Percentiles rank a stretch among this genome's conserved stretches.
Evolutionary conservation across 2,329 filamentous ascomycete genomes (phyloP).

Genomic region (Botrytis medusae): DNA sequence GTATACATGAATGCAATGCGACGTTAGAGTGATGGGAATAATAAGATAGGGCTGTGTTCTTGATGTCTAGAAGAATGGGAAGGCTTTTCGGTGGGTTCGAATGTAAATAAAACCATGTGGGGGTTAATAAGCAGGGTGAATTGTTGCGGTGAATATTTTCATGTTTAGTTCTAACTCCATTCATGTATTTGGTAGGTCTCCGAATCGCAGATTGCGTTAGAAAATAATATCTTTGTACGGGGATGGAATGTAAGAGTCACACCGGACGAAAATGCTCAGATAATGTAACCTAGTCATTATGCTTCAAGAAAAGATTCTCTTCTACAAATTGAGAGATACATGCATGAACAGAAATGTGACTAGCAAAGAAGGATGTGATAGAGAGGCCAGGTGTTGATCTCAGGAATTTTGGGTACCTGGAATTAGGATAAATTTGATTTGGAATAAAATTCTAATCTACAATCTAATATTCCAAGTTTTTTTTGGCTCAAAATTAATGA

Average conservation of each 20-base stretch:
- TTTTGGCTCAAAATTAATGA: background rate
- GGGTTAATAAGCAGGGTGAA: background rate
- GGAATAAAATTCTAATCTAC: background rate
- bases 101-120: background rate
- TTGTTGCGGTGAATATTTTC: conserved; percentile 4
- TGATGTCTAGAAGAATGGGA: background rate
- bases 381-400: no score
- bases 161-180: conserved; percentile 1
- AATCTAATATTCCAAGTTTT: background rate
- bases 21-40: background rate
- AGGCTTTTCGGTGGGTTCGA: background rate
- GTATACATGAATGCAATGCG: background rate
- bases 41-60: conserved; percentile 7
- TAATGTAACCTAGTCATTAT: background rate
- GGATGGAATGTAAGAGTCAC: background rate
- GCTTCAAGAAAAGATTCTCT: background rate
- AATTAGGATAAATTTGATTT: background rate
- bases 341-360: background rate
- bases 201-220: background rate
- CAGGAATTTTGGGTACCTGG: background rate
- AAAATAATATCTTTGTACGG: background rate
- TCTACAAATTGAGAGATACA: background rate
- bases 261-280: background rate
- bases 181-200: background rate
- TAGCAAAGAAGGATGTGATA: background rate